phyloP scores from a whole-genome alignment of 2,329 filamentous ascomycete genomes.

The Aspergillus novofumigatus region DNA sequence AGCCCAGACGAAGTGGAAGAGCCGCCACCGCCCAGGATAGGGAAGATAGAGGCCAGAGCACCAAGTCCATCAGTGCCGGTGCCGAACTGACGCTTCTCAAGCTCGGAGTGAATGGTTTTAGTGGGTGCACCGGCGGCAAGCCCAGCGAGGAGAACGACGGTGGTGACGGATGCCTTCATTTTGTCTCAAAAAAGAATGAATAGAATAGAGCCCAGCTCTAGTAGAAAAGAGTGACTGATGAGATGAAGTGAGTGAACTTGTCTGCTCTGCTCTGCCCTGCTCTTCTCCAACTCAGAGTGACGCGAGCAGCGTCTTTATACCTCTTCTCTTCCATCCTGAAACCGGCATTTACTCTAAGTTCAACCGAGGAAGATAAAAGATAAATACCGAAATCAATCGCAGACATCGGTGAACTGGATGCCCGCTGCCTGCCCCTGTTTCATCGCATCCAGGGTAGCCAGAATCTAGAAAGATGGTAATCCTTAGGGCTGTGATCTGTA shows the following conservation, averaged over 20 bases:
- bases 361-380: neutral
- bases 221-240: neutral
- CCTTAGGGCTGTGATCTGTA: neutral
- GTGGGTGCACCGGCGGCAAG: conserved; percentile 23
- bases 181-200: neutral
- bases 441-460: neutral
- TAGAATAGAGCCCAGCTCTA: conserved; percentile 17
- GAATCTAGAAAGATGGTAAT: neutral
- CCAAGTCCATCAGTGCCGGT: conserved; percentile 7
- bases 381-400: neutral
- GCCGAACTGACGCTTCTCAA: conserved; percentile 19
- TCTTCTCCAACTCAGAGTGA: too few relatives aligned
- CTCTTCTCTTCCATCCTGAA: neutral
- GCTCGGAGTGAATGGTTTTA: neutral
- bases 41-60: conserved; percentile 11
- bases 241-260: neutral
- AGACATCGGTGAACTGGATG: neutral
- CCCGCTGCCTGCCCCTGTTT: neutral
- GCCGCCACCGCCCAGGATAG: neutral
- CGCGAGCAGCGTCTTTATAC: neutral
- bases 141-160: conserved; percentile 19
- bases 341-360: neutral
- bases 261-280: too few relatives aligned
- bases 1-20: neutral
- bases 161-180: conserved; percentile 22